Conservation (phyloP, 768 basidiomycete species). For the Serendipita sp. region DNA sequence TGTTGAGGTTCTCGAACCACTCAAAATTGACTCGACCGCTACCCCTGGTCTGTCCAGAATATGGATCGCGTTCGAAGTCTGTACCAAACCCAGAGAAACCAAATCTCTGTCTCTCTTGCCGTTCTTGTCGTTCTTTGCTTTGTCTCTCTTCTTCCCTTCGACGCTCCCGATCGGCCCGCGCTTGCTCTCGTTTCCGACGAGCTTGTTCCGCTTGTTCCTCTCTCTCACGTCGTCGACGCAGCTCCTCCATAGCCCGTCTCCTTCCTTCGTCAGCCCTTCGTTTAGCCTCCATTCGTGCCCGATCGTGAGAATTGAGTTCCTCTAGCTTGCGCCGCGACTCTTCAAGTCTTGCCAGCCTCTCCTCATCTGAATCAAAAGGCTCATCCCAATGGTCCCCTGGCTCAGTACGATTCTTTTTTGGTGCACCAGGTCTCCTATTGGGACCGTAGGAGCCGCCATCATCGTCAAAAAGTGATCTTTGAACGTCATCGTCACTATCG, state of each 20-base stretch:
- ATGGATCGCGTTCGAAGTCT: no score
- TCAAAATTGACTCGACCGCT: background rate
- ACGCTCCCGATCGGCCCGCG: slow-evolving; percentile 25
- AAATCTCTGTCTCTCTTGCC: no score
- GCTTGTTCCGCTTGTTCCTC: background rate
- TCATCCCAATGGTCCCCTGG: background rate
- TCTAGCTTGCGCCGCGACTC: slow-evolving; percentile 53
- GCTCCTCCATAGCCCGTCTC: slow-evolving; percentile 22
- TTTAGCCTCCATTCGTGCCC: slow-evolving; percentile 30
- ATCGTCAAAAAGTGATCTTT: background rate
- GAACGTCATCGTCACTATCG: background rate
- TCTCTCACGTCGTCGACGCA: slow-evolving; percentile 9
- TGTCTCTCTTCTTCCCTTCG: no score
- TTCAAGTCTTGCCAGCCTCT: slow-evolving; percentile 31
- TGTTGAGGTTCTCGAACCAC: background rate
- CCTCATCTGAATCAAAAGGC: slow-evolving; percentile 21
- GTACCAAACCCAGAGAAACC: no score
- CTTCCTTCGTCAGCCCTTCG: slow-evolving; percentile 24
- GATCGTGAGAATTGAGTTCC: slow-evolving; percentile 46
- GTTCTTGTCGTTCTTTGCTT: no score
- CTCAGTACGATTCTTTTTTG: background rate
- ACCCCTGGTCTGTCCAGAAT: no score
- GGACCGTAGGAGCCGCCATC: no score
- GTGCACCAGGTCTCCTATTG: background rate
- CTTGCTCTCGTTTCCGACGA: slow-evolving; percentile 19